A percentile compares a stretch with the other conserved stretches of the same genome.
Evolutionary conservation across 148 eudicot genomes (phyloP).

Genomic region (Cornus controversa): DNA sequence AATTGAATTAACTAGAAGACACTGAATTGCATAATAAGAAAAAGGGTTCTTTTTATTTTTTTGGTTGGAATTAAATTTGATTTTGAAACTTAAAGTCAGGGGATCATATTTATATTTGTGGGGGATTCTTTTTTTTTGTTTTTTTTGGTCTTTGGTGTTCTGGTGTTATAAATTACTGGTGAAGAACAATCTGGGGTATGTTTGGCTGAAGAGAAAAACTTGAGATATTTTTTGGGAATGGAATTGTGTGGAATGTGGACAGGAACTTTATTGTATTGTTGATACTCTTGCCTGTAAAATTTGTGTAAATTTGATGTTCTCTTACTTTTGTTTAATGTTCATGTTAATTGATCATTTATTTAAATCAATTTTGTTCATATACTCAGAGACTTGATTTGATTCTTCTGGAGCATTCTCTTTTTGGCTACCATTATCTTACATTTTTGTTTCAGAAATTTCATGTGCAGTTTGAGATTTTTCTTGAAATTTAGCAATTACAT

Average conservation of each 20-base stretch:
- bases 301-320: background rate
- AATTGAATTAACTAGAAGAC: background rate
- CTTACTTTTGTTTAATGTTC: background rate
- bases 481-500: too few species aligned
- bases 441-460: too few species aligned
- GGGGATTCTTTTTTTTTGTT: background rate
- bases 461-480: too few species aligned
- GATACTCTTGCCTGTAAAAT: background rate
- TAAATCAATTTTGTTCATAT: too few species aligned
- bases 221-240: background rate
- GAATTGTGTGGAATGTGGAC: background rate
- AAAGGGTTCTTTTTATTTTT: background rate
- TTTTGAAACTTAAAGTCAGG: background rate
- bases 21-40: background rate
- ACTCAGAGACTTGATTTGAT: background rate
- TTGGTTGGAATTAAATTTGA: background rate
- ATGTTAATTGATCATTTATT: background rate
- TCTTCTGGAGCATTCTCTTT: too few species aligned
- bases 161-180: background rate
- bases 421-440: too few species aligned
- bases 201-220: background rate
- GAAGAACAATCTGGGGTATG: background rate
- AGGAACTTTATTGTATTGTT: background rate
- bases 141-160: background rate
- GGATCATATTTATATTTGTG: background rate